Base-by-base conservation (phyloP, 1,284 basidiomycete species). In the Microbotryum lychnidis-dioicae region DNA sequence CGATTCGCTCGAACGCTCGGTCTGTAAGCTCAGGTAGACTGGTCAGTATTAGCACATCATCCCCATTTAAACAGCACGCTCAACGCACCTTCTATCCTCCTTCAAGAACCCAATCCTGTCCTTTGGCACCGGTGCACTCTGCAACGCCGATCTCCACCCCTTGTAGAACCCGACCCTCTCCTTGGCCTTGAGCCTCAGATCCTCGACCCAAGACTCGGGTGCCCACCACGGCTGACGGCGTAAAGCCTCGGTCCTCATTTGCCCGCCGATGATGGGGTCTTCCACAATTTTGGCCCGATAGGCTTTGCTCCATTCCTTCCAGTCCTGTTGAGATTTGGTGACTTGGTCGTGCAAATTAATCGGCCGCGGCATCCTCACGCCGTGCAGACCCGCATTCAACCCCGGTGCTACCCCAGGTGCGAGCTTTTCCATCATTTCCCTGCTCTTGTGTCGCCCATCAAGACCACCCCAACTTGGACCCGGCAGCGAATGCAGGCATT, bases 1-100 rank as follows among this genome's bases (percentile, higher is more conserved):
- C 94, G 84, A 73, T 98, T 98, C 6, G 96, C 93, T 73, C 94
- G 93, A 56, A 91, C 89, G 53, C 82, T 79, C 1, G 91, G 91
- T 68, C 77, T 71, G 51, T 29, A 18, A 42, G 14, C 14, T 16
- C 12, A 42, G 12, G 16, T 6, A 42, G 14, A 51, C 20, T 53
- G 51, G 31, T 18, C 14, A 52, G 37, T 29, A 20, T 1, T 18
- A n/a, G 20, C 21, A 42, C n/a, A 50, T 4, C 23, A 16, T 25
- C 20, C 4, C 12, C 48, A n/a, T 9, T 3, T 12, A 12, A 21
- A 0, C 31, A n/a, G 21, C 16, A 21, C 48, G 4, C 20, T 18
- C 23, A 14, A 56, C 71, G 50, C 20, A 73, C 73, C 78, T 65
- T 42, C 75, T 73, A 58, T 79, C 78, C 31, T 78, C 76, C 51